Conservation (phyloP, 441 rosid species). For the Eutrema salsugineum region DNA sequence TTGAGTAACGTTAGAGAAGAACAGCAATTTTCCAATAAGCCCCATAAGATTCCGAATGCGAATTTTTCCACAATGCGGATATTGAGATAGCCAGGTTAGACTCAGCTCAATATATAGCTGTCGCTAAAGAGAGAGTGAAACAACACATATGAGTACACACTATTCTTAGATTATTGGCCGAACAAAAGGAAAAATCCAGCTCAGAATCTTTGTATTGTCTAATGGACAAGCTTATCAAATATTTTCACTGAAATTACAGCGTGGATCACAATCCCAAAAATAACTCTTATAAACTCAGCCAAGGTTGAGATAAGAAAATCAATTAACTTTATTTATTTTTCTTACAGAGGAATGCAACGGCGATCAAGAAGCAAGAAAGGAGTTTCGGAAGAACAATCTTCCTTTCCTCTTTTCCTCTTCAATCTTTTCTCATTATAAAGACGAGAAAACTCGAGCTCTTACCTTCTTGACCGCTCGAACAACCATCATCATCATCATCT, state of each 20-base stretch:
- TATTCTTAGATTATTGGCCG: not conserved
- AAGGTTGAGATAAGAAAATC: not conserved
- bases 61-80: not conserved
- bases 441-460: not conserved
- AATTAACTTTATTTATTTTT: not conserved
- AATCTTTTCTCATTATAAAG: not conserved
- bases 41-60: not conserved
- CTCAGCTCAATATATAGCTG: not conserved
- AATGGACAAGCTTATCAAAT: not conserved
- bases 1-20: not conserved
- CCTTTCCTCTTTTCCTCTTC: not conserved
- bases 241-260: not conserved
- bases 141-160: not conserved
- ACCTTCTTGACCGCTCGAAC: not conserved
- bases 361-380: constrained; percentile 9
- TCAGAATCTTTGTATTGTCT: not conserved
- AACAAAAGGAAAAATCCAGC: not conserved
- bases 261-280: not conserved
- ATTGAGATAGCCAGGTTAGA: not conserved
- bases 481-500: not conserved
- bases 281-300: not conserved
- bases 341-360: not conserved
- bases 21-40: not conserved
- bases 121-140: too few species aligned
- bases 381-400: not conserved